Evolutionary conservation across 129 eudicot species (phyloP).

Genomic region (Mikania micrantha): DNA sequence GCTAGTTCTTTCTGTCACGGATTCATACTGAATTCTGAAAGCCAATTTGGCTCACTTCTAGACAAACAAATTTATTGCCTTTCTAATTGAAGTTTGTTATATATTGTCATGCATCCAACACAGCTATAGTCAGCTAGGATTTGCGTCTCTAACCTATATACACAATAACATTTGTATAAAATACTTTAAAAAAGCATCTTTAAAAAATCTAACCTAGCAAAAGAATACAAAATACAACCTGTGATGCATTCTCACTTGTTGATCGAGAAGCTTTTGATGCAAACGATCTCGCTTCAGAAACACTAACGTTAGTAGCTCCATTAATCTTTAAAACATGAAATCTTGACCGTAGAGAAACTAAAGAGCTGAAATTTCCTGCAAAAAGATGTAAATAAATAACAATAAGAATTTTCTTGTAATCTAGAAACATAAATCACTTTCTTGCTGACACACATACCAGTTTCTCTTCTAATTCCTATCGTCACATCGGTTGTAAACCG

Average conservation of each 20-base stretch:
- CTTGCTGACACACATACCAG: conserved; percentile 6
- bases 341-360: conserved; percentile 30
- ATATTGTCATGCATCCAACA: not conserved
- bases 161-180: not conserved
- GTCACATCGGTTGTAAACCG: conserved; percentile 16
- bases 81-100: not conserved
- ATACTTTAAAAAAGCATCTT: not conserved
- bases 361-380: conserved; percentile 37
- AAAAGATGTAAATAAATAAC: conserved; percentile 3
- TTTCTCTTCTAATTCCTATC: conserved; percentile 10
- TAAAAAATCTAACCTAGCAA: not conserved
- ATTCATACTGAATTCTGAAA: not conserved
- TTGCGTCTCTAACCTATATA: not conserved
- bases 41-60: not conserved
- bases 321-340: conserved; percentile 28
- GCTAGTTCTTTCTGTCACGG: not conserved
- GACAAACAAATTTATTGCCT: not conserved
- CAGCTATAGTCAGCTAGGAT: not conserved
- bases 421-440: not conserved
- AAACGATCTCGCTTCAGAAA: conserved; percentile 43
- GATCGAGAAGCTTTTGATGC: conserved; percentile 59
- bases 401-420: not conserved
- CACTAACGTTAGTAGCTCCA: conserved; percentile 13
- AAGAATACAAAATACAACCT: conserved; percentile 37
- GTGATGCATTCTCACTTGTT: conserved; percentile 36